phyloP scores from a whole-genome alignment of 2,329 filamentous ascomycete genomes.

The Elsinoe perseae region DNA sequence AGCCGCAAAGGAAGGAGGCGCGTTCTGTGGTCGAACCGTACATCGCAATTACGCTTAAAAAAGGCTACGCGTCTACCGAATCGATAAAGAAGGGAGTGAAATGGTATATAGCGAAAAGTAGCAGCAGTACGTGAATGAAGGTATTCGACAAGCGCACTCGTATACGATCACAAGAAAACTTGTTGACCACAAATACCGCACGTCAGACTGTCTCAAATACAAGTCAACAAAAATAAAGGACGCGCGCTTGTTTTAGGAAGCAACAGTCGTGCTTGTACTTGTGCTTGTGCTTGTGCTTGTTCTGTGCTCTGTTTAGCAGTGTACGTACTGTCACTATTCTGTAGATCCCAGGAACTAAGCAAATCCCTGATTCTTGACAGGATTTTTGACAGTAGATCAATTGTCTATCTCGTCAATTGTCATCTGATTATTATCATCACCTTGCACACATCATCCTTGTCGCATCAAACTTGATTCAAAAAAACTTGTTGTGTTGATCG shows the following conservation, averaged over 20 bases:
- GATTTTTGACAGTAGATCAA: not conserved
- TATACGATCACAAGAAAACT: not conserved
- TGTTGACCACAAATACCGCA: not conserved
- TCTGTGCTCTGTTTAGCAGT: too few species aligned
- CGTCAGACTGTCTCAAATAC: not conserved
- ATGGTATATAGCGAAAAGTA: not conserved
- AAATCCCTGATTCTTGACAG: too few species aligned
- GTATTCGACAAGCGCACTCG: too few species aligned
- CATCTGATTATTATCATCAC: not conserved
- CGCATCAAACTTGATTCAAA: not conserved
- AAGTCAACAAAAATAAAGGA: not conserved
- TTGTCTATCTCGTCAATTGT: not conserved
- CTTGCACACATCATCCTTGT: not conserved
- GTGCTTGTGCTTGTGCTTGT: too few species aligned
- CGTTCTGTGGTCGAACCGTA: conserved; percentile 2
- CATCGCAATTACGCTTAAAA: conserved; percentile 6
- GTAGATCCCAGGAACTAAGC: too few species aligned
- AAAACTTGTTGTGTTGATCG: conserved; percentile 12
- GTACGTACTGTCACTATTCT: too few species aligned
- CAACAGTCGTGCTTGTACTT: not conserved
- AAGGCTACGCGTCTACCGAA: not conserved
- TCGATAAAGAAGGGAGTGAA: not conserved
- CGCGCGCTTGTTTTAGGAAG: conserved; percentile 8
- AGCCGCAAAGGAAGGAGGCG: conserved; percentile 1
- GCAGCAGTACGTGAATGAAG: not conserved